Percentiles rank a stretch among this genome's conserved stretches.
Conservation (phyloP, 345 rosid genomes). For the Eucalyptus polyanthemos region DNA sequence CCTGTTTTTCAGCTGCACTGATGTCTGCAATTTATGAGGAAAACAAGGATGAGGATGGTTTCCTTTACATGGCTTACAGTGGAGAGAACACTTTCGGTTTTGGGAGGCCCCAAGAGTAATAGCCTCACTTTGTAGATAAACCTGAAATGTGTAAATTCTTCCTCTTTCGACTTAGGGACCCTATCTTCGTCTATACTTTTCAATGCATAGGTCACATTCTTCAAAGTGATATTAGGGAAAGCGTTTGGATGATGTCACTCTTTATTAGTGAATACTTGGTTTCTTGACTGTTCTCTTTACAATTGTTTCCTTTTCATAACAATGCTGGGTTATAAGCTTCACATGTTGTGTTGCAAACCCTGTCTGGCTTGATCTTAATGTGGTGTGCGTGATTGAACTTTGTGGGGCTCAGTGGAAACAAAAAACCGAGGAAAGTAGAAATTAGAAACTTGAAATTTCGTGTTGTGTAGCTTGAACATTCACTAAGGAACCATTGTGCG, state of each 20-base stretch:
- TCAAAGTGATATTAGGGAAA: not conserved
- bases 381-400: not conserved
- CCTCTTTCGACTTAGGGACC: not conserved
- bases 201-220: not conserved
- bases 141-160: constrained; percentile 19
- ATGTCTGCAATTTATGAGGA: constrained; percentile 59
- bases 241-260: not conserved
- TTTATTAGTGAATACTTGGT: not conserved
- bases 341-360: not conserved
- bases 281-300: not conserved
- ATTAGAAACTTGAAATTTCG: not conserved
- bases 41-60: constrained; percentile 65
- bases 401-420: not conserved
- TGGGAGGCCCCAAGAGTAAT: not conserved
- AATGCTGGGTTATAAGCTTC: not conserved
- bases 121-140: not conserved
- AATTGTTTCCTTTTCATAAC: not conserved
- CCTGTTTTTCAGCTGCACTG: constrained; percentile 29
- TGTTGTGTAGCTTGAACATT: not conserved
- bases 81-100: constrained; percentile 70
- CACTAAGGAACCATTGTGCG: not conserved
- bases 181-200: not conserved
- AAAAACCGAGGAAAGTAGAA: not conserved
- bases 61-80: constrained; percentile 68
- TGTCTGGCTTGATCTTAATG: not conserved